Evolutionary conservation across 768 basidiomycete genomes (phyloP), one percentile per base, ranked within the genome.

Genomic region (Paxillus ammoniavirescens): DNA sequence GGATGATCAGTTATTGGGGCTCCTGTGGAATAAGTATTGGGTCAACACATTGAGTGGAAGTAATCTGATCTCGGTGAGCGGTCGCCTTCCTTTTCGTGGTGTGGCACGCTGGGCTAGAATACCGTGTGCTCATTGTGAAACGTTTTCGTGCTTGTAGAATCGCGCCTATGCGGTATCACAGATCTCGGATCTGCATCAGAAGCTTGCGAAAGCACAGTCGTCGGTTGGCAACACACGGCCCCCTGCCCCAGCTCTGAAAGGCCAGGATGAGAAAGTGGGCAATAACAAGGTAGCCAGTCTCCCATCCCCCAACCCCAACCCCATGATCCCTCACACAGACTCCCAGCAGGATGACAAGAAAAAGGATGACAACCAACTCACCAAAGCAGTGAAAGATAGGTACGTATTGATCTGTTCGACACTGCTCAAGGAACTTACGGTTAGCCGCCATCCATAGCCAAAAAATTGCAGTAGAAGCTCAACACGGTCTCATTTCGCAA

Each of bases 21-120:
- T 95, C 65, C 72, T 99, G 50, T 98, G 96, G 96, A 98, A 99
- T 73, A 98, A 98, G 72, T 99, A 99, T 63, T 99, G 97, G 97
- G 93, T 97, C 23, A 94, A 94, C 63, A 99, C 97, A 2, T 77
- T 99, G 37, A 93, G 91, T 62, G 91, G 93, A 65, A 96, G 92
- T 65, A 89, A 94, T 5, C 70, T 98, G 45, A 89, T 98, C 47
- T 93, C 93, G 18, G 96, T 98, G 53, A 30, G 85, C 69, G 26
- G 4, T 17, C 48, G 7, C 38, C 8, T 28, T 38, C 23, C 1
- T 12, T 43, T 44, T 12, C 18, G 15, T 28, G 4, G 35, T 1
- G 3, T 33, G 42, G 37, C 9, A 13, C n/a, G 15, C 18, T 21
- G 37, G 5, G n/a, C 42, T 35, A 2, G 12, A 12, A 13, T 13